Conservation (phyloP, 148 eudicot genomes). For the Rhododendron vialii region DNA sequence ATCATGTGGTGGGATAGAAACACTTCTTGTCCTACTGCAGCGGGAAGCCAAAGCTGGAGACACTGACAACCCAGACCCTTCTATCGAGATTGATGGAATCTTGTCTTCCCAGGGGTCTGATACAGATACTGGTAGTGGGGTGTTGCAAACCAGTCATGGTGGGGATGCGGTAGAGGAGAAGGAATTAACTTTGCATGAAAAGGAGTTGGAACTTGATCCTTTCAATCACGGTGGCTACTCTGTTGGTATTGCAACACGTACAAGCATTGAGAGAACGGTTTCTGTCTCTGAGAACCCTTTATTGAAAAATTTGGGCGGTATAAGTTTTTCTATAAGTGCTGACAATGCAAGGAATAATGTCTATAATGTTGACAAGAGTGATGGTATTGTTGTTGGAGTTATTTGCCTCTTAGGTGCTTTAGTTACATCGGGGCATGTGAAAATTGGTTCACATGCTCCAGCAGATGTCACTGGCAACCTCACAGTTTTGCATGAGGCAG, state of each 20-base stretch:
- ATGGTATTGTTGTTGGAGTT: conserved; percentile 77
- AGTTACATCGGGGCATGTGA: conserved; percentile 68
- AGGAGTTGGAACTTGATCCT: conserved; percentile 29
- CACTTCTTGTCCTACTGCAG: conserved; percentile 93
- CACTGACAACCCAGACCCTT: conserved; percentile 34
- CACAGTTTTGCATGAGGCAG: conserved; percentile 56
- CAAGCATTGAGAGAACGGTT: conserved; percentile 46
- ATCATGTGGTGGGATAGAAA: conserved; percentile 93
- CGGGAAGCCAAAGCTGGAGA: conserved; percentile 88
- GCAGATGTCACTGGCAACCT: conserved; percentile 49
- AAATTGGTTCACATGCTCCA: conserved; percentile 50
- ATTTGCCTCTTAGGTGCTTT: conserved; percentile 80
- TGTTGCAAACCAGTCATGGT: conserved; percentile 23
- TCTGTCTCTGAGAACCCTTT: conserved; percentile 61
- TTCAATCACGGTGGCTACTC: conserved; percentile 19
- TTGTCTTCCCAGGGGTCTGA: conserved; percentile 28
- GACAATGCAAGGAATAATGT: conserved; percentile 96
- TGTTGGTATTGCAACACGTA: conserved; percentile 20
- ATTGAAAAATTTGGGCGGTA: conserved; percentile 79
- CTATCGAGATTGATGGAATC: conserved; percentile 28
- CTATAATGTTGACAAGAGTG: conserved; percentile 82
- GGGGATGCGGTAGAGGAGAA: conserved; percentile 33
- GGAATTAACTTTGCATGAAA: conserved; percentile 28
- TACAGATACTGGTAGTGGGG: conserved; percentile 22
- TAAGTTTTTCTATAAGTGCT: conserved; percentile 82